Evolutionary conservation across 2,329 filamentous ascomycete genomes (phyloP).

Genomic region (Colletotrichum cereale): DNA sequence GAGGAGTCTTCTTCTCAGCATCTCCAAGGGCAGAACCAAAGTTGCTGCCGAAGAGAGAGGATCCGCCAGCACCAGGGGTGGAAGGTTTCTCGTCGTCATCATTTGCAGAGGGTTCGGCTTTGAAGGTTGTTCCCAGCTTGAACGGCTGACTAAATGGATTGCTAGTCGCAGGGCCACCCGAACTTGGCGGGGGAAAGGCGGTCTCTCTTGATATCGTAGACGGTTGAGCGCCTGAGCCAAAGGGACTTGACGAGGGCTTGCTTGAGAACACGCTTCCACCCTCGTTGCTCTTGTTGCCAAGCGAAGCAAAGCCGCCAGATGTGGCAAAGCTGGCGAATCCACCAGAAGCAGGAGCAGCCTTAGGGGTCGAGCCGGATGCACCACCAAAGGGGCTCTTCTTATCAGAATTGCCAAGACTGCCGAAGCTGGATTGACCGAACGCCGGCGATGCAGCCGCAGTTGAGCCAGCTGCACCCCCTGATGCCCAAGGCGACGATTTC

Average conservation of each 20-base stretch:
- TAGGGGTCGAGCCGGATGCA: conserved; percentile 42
- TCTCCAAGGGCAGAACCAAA: conserved; percentile 72
- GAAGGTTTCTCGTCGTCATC: conserved; percentile 68
- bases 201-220: conserved; percentile 53
- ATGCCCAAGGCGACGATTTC: conserved; percentile 67
- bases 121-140: conserved; percentile 77
- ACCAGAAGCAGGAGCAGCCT: conserved; percentile 52
- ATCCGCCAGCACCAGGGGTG: conserved; percentile 55
- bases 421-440: conserved; percentile 68
- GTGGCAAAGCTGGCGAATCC: conserved; percentile 66
- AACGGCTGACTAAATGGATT: conserved; percentile 62
- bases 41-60: conserved; percentile 69
- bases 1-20: conserved; percentile 53
- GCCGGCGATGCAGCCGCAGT: conserved; percentile 54
- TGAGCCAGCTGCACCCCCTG: conserved; percentile 48
- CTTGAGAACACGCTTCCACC: conserved; percentile 54
- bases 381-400: conserved; percentile 56
- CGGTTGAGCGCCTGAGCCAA: conserved; percentile 47
- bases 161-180: conserved; percentile 45
- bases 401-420: conserved; percentile 53
- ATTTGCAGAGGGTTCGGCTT: conserved; percentile 71
- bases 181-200: conserved; percentile 53
- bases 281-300: conserved; percentile 54
- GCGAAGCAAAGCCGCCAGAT: conserved; percentile 67
- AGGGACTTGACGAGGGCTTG: conserved; percentile 53